A percentile compares a stretch with the other conserved stretches of the same genome.
Conservation (phyloP, 2,329 filamentous ascomycete genomes). For the Rhynchosporium secalis region DNA sequence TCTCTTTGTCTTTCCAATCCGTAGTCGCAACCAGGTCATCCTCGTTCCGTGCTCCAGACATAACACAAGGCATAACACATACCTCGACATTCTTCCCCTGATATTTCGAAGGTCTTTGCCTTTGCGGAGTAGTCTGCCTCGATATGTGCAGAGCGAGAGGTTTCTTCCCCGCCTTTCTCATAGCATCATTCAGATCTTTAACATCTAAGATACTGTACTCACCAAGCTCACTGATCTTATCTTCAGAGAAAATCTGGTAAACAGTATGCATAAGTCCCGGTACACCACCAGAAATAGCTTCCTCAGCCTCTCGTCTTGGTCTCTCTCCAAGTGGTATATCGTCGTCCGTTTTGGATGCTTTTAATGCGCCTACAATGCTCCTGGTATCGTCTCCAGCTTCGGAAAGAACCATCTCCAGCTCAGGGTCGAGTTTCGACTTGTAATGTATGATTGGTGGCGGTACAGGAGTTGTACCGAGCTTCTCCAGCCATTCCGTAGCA, state of each 20-base stretch:
- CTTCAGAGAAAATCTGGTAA: conserved; percentile 12
- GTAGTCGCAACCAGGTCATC: neutral
- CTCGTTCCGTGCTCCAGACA: conserved; percentile 15
- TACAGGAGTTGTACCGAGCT: conserved; percentile 68
- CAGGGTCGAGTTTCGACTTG: conserved; percentile 35
- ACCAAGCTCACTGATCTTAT: conserved; percentile 12
- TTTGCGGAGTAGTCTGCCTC: neutral
- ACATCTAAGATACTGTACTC: conserved; percentile 22
- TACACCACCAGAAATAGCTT: conserved; percentile 9
- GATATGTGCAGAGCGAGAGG: conserved; percentile 19
- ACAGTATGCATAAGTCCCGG: conserved; percentile 14
- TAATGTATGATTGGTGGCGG: conserved; percentile 47
- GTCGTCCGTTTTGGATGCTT: conserved; percentile 19
- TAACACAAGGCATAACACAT: conserved; percentile 1
- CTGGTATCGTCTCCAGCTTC: conserved; percentile 21
- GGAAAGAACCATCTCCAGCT: conserved; percentile 23
- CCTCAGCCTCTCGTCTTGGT: conserved; percentile 28
- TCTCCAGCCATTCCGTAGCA: conserved; percentile 81
- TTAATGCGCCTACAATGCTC: conserved; percentile 20
- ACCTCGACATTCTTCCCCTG: conserved; percentile 13
- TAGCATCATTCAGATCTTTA: conserved; percentile 30
- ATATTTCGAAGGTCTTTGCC: conserved; percentile 12
- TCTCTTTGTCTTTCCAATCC: neutral
- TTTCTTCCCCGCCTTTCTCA: conserved; percentile 31
- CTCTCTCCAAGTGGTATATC: conserved; percentile 39